Conservation (phyloP, 2,329 filamentous ascomycete species). For the Colletotrichum sp. region DNA sequence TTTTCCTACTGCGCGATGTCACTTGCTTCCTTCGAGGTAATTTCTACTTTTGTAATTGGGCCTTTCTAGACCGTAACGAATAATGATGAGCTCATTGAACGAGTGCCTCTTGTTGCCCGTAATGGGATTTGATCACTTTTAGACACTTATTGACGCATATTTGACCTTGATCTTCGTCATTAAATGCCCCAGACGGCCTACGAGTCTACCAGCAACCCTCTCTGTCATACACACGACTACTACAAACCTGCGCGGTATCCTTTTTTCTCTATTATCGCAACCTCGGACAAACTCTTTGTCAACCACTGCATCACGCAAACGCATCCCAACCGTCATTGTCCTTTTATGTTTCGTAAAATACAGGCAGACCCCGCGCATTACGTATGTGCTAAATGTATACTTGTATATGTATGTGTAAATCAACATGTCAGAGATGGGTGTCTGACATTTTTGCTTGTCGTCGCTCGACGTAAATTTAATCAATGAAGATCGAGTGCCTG, state of each 20-base stretch:
- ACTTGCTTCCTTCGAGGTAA: neutral
- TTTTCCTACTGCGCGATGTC: neutral
- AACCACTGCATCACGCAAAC: neutral
- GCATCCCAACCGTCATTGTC: neutral
- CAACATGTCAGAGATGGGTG: neutral
- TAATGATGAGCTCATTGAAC: neutral
- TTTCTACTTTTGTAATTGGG: neutral
- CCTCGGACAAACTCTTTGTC: neutral
- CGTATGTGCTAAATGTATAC: neutral
- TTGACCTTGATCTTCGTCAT: neutral
- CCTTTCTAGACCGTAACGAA: neutral
- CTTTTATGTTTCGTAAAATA: neutral
- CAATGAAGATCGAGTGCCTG: neutral
- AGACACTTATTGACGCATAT: neutral
- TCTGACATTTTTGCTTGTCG: neutral
- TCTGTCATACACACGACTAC: neutral
- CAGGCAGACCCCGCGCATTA: neutral
- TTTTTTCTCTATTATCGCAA: neutral
- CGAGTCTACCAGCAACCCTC: neutral
- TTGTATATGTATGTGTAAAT: neutral
- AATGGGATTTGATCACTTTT: neutral
- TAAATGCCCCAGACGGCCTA: neutral
- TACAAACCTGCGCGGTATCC: neutral
- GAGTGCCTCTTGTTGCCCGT: neutral
- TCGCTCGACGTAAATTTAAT: neutral